Evolutionary conservation across 176 grass and related monocot species (phyloP).

Genomic region (Aechmea fasciata): DNA sequence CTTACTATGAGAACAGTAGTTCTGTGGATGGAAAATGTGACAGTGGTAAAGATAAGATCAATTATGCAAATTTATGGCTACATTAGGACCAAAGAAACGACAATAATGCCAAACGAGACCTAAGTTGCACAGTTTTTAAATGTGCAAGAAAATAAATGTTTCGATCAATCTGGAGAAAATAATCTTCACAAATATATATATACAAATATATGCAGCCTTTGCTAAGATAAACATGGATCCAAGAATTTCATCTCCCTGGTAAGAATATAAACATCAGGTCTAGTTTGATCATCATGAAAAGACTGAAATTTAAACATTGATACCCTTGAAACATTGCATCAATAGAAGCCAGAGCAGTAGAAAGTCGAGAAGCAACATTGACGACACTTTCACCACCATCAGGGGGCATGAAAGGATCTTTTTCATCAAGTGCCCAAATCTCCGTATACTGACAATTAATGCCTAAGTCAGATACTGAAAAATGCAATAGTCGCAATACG

Average conservation of each 20-base stretch:
- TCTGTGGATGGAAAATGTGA: constrained; percentile 22
- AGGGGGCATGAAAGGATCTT: constrained; percentile 48
- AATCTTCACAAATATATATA: no score
- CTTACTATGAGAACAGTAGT: constrained; percentile 56
- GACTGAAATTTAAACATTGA: neutral
- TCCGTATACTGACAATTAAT: constrained; percentile 58
- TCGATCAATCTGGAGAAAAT: no score
- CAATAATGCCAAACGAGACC: no score
- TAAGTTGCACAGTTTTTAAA: no score
- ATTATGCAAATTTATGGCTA: no score
- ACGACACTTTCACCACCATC: constrained; percentile 79
- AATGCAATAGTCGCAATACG: neutral
- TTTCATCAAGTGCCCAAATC: constrained; percentile 71
- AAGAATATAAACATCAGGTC: no score
- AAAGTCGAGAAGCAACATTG: constrained; percentile 64
- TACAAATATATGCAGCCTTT: no score
- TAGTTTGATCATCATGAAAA: no score
- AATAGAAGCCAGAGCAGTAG: constrained; percentile 26
- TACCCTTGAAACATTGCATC: constrained; percentile 62
- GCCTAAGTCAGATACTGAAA: constrained; percentile 16
- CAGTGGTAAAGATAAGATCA: neutral
- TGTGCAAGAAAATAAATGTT: no score
- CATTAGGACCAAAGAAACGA: no score
- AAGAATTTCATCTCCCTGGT: no score
- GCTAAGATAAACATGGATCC: no score